Evolutionary conservation across 2,329 filamentous ascomycete species (phyloP), one percentile per base, ranked within the genome.

Genomic region (Piedraia hortae): DNA sequence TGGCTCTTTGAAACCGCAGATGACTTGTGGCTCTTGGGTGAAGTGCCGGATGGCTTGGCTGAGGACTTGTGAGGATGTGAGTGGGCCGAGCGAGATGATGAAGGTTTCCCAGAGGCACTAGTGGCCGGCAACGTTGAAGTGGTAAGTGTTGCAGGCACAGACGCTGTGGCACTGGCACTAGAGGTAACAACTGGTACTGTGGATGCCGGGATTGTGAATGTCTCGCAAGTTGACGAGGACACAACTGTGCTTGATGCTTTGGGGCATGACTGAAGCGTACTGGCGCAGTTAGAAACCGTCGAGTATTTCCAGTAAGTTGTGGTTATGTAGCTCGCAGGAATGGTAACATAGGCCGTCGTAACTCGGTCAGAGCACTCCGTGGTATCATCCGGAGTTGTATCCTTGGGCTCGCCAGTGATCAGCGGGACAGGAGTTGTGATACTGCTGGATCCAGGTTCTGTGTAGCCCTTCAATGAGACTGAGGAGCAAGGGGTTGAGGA

Each of bases 251-350:
- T 21, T 14, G 15, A 12, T n/a, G 19, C 8, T 6, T 4, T 12
- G 5, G 19, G 15, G 10, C 19, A n/a, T n/a, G n/a, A 21, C 12
- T n/a, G n/a, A 9, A 14, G 10, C 10, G 9, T 12, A 10, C 19
- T 12, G 4, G 19, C 7, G 10, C 19, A 21, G 19, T 9, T 21
- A 3, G 19, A 14, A 4, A 22, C 6, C 10, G 21, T 22, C 5
- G 21, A 22, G 14, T 9, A 16, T 6, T 16, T 6, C 9, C 6
- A 14, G 12, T 22, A 3, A 8, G 21, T 22, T 5, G 21, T 17
- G 5, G 21, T 22, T 7, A 14, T 14, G 21, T 22, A 22, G 21
- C 21, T 22, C 9, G 21, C 14, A 7, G 21, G 21, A n/a, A 22
- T 17, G 10, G 13, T 17, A 10, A 4, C 17, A 5, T 7, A 14